Base-by-base conservation (phyloP, 2,329 filamentous ascomycete species). In the Proliferodiscus dingleyae region DNA sequence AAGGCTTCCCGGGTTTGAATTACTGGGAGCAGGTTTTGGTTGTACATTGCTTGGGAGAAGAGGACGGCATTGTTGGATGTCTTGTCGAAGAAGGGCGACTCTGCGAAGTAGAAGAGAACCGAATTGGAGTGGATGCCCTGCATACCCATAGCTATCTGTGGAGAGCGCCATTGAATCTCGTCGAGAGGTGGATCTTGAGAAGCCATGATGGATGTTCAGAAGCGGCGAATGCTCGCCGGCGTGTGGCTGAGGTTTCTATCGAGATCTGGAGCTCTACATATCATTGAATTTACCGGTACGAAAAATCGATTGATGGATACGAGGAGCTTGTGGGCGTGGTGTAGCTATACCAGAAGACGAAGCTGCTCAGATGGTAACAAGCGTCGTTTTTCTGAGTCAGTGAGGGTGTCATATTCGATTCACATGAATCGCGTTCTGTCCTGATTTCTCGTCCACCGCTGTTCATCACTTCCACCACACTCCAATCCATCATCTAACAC, bases 11-110 rank as follows among this genome's bases (percentile, higher is more conserved):
- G 76, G 0, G 78, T 84, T 46, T 72, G 68, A 9, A 85, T 72
- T 19, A 78, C 68, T 37, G 72, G 71, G 37, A 69, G 70, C 71
- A 85, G 78, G 50, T 71, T 68, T 21, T 69, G 69, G 62, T 84
- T 84, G 65, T 73, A 78, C 64, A 77, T 70, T 33, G 80, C 78
- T 63, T 85, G 81, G 52, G 68, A 74, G 58, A 74, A 76, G 30
- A 85, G 68, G 28, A 83, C 71, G 52, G 76, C 77, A 63, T 85
- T 85, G 63, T 85, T 85, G 53, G 79, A 83, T 2, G 78, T 83
- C 49, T 67, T 71, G 64, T 85, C 81, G 66, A 80, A 85, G 66
- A 83, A 85, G 19, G 81, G 80, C 49, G 81, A 85, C 50, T 75
- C 69, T 54, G 80, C 75, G 55, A 85, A 85, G 68, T 85, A 85